These are phyloP conservation scores for Chaetomium sp. DNA, from an alignment of 2,329 filamentous ascomycete genomes.

Conservation along the genomic window DNA sequence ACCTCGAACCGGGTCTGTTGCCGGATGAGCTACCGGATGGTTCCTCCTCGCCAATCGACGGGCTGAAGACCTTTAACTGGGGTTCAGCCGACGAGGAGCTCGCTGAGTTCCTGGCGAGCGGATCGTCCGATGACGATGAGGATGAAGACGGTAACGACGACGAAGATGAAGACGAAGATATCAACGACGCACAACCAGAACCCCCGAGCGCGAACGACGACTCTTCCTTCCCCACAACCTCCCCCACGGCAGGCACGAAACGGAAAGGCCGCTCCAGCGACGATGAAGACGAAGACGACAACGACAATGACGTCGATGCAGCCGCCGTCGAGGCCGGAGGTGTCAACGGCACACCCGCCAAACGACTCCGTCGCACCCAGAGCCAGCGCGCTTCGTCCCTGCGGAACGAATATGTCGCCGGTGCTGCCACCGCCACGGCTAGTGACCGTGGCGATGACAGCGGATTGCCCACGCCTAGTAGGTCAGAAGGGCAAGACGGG, in stretches of 20 bases:
- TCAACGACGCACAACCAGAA: slow-evolving; percentile 25
- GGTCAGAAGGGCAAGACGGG: slow-evolving; percentile 38
- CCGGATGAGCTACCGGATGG: slow-evolving; percentile 43
- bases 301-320: slow-evolving; percentile 15
- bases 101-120: slow-evolving; percentile 61
- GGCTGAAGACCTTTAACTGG: slow-evolving; percentile 55
- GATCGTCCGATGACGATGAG: slow-evolving; percentile 39
- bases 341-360: slow-evolving; percentile 38
- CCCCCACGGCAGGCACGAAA: background rate
- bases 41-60: slow-evolving; percentile 47
- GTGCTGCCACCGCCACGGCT: background rate
- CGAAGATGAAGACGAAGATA: slow-evolving; percentile 19
- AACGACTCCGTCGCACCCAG: slow-evolving; percentile 46
- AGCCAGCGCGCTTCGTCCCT: slow-evolving; percentile 39
- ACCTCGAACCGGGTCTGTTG: slow-evolving; percentile 40
- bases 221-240: background rate
- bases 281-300: slow-evolving; percentile 7
- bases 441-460: slow-evolving; percentile 12
- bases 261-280: slow-evolving; percentile 11
- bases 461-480: slow-evolving; percentile 36
- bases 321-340: slow-evolving; percentile 30
- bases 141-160: slow-evolving; percentile 22
- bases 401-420: slow-evolving; percentile 31
- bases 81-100: slow-evolving; percentile 64
- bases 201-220: slow-evolving; percentile 13